Base-by-base conservation (phyloP, 1,139 yeast species). In the Starmera stellimalicola region DNA sequence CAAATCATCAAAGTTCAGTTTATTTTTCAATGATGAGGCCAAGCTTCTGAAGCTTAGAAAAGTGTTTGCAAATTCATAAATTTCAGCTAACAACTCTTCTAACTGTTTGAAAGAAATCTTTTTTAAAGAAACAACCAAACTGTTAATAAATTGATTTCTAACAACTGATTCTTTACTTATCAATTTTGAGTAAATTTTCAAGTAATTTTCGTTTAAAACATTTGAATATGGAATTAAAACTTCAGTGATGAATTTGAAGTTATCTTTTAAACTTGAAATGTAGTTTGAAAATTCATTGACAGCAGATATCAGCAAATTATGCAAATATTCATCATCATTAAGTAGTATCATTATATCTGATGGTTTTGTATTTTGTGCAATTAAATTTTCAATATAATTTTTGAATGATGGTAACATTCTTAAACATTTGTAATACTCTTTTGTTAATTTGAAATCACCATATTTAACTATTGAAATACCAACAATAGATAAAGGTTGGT, bases 401-500 rank as follows among this genome's bases (percentile, higher is more conserved):
- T 28, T 51, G 52, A 38, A 58, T 5, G 52, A 45, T 3, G 48
- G 48, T n/a, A 44, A 23, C 40, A 36, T 45, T 30, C 48, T 41
- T 3, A 49, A 18, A 4, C 44, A 38, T 3, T 27, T 26, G 10
- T 18, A 49, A 32, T 63, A 58, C 8, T 42, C 43, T 1, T 34
- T 28, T 23, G 36, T 46, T 16, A 54, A 31, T 16, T 45, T 42
- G 18, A 49, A 40, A 9, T 40, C 39, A 5, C 43, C 34, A 24
- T 47, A 44, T 27, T 51, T 54, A 16, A 47, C 45, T 1, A 54
- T 45, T 47, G 57, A 43, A 34, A 51, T 41, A 6, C 41, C 38
- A 8, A 65, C 50, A 1, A 62, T 46, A 6, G 70, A 55, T 26
- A 72, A 53, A 3, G 78, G 77, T 55, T 70, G 72, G 41, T 61